Evolutionary conservation across 1,284 basidiomycete species (phyloP).

Genomic region (Xerocomus amazonicus): DNA sequence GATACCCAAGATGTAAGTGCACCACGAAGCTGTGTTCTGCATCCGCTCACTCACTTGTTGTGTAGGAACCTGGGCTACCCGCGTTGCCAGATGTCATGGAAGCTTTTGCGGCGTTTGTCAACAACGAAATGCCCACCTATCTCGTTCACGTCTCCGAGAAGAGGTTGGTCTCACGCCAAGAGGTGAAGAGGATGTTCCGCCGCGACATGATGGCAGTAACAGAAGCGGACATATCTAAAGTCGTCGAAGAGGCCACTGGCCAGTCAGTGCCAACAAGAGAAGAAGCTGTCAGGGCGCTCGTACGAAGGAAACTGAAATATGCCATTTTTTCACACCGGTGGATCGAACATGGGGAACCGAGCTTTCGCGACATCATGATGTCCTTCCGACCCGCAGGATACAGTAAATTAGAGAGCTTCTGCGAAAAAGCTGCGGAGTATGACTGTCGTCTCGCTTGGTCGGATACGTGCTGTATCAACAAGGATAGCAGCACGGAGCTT

Average conservation of each 20-base stretch:
- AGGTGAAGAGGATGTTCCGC: conserved; percentile 31
- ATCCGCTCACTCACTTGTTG: conserved; percentile 7
- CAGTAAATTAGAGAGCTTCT: conserved; percentile 26
- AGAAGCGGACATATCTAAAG: conserved; percentile 23
- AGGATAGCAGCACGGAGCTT: conserved; percentile 29
- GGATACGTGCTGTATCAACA: conserved; percentile 31
- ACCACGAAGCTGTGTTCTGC: background rate
- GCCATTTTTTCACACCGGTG: conserved; percentile 55
- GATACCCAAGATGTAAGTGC: conserved; percentile 16
- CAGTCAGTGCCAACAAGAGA: conserved; percentile 40
- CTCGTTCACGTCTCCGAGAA: conserved; percentile 28
- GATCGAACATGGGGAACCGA: conserved; percentile 61
- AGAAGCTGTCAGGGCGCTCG: conserved; percentile 25
- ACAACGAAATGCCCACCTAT: conserved; percentile 32
- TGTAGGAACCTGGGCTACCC: conserved; percentile 17
- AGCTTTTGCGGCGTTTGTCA: conserved; percentile 20
- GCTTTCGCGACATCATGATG: conserved; percentile 45
- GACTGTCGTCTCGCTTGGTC: conserved; percentile 31
- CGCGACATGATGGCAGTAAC: conserved; percentile 25
- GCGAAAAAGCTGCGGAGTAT: conserved; percentile 26
- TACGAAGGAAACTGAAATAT: conserved; percentile 53
- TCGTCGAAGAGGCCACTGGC: conserved; percentile 35
- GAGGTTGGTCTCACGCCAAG: conserved; percentile 30
- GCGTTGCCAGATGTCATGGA: conserved; percentile 28
- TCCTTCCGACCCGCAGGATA: conserved; percentile 31